Evolutionary conservation across 352 stramenopile species (phyloP), one percentile per base, ranked within the genome.

Genomic region (Pythium brachiatum): DNA sequence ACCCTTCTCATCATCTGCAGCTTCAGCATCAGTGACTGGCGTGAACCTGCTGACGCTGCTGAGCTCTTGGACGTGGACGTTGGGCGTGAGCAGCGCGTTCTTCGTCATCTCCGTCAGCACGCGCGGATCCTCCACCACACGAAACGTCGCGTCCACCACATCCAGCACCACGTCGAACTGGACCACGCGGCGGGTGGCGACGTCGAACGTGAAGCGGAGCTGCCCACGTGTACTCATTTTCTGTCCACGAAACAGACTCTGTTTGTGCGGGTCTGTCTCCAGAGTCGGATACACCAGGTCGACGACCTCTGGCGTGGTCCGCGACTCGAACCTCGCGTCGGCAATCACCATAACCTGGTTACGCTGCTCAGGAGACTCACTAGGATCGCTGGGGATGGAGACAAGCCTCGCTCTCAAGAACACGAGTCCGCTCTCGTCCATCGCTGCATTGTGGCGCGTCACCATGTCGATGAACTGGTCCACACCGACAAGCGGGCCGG

Each of bases 391-490:
- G 5, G 18, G 18, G 4, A 53, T 4, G 9, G 29, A 34, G 5
- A 34, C 29, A 34, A 53, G 5, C 1, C 29, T 9, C 9, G 43
- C 43, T n/a, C 43, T n/a, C 16, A 29, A n/a, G 38, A 53, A 20
- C 41, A 38, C 25, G n/a, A 53, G 41, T 7, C 23, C 12, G 39
- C 52, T 39, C 5, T 44, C 54, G 16, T 31, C 27, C 13, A 61
- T 53, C 13, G 21, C 48, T 4, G 23, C 21, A 18, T 31, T 57
- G 47, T 64, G 57, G 23, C 57, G 47, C 25, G 43, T 2, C 34
- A 18, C 57, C 47, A 64, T 57, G 12, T 2, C 20, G 48, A 57
- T 64, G 34, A 64, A 57, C 48, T 57, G 36, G 16, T 57, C 48
- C 11, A 64, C 21, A 8, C 57, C 57, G 12, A 9, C 5, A 12